Evolutionary conservation across 495 filamentous ascomycete species (phyloP), one percentile per base, ranked within the genome.

Genomic region (Trichoderma orchidacearum): DNA sequence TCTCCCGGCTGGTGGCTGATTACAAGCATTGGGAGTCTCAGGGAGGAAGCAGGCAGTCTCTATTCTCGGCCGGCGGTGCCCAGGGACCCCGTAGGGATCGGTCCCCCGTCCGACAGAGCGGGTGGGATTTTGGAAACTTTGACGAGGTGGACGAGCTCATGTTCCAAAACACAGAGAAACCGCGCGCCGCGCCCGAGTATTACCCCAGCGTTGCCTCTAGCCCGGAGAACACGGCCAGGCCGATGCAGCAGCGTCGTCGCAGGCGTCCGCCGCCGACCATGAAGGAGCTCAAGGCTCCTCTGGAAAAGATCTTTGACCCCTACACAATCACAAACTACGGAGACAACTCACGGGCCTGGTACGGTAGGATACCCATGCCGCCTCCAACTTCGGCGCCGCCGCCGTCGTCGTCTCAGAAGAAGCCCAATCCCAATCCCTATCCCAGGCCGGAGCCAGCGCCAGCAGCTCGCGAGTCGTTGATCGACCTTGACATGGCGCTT

Each of bases 61-160:
- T 98, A 5, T 95, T 95, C 60, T 79, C 82, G 25, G 77, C 80
- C 0, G 82, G 81, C 35, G 89, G 90, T 55, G 89, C 89, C 21
- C 81, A 83, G 30, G 83, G 66, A 6, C 74, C 83, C 27, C 62
- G 61, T 3, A 70, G 71, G 56, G 65, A 67, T 11, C 63, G 60
- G 30, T 70, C 71, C 51, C 72, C 67, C 0, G 63, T 64, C 58
- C 73, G 55, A n/a, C 73, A 79, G 30, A 85, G 90, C 58, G 86
- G 91, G 60, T 96, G 93, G 89, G 95, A 92, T 62, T 96, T 96
- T 63, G 90, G 86, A 63, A 90, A 86, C 0, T 93, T 89, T 0
- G 84, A 87, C 56, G 86, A 82, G 12, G 95, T 95, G 65, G 85
- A 94, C 63, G 76, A 82, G 56, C 69, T 77, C 55, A 73, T 80